phyloP scores from a whole-genome alignment of 768 basidiomycete genomes.

The Suillus paluster region DNA sequence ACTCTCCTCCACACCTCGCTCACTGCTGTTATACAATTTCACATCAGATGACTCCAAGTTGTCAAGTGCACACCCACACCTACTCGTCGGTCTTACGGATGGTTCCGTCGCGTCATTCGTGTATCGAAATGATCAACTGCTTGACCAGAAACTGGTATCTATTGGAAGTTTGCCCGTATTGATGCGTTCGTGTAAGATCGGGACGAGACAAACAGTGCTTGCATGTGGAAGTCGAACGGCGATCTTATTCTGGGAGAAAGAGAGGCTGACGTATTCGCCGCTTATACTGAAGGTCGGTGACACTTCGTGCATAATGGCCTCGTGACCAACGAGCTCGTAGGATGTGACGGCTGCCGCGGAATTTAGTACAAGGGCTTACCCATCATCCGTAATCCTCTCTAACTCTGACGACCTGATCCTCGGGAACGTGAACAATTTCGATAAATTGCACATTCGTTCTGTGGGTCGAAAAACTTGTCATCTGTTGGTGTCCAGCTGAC shows the following conservation, averaged over 20 bases:
- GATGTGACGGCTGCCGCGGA: slow-evolving; percentile 57
- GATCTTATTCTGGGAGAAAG: slow-evolving; percentile 69
- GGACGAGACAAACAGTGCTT: slow-evolving; percentile 61
- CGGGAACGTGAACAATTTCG: slow-evolving; percentile 66
- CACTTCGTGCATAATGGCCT: not conserved
- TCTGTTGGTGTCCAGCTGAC: slow-evolving; percentile 9
- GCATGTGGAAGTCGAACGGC: slow-evolving; percentile 74
- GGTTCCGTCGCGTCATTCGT: slow-evolving; percentile 67
- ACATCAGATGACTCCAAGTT: slow-evolving; percentile 42
- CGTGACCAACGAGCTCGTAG: slow-evolving; percentile 29
- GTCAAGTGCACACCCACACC: slow-evolving; percentile 49
- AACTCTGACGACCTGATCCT: slow-evolving; percentile 59
- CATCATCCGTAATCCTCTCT: slow-evolving; percentile 61
- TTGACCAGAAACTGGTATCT: slow-evolving; percentile 60
- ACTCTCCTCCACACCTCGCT: slow-evolving; percentile 50
- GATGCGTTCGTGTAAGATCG: slow-evolving; percentile 58
- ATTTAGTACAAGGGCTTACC: slow-evolving; percentile 53
- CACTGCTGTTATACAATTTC: slow-evolving; percentile 63
- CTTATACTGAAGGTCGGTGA: slow-evolving; percentile 66
- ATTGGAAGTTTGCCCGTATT: slow-evolving; percentile 72
- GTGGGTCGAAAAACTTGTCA: slow-evolving; percentile 43
- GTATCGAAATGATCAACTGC: slow-evolving; percentile 45
- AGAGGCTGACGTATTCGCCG: slow-evolving; percentile 67
- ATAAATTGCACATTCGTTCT: slow-evolving; percentile 82
- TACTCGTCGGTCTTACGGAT: slow-evolving; percentile 77